phyloP scores from a whole-genome alignment of 129 eudicot species.

The Artemisia annua region DNA sequence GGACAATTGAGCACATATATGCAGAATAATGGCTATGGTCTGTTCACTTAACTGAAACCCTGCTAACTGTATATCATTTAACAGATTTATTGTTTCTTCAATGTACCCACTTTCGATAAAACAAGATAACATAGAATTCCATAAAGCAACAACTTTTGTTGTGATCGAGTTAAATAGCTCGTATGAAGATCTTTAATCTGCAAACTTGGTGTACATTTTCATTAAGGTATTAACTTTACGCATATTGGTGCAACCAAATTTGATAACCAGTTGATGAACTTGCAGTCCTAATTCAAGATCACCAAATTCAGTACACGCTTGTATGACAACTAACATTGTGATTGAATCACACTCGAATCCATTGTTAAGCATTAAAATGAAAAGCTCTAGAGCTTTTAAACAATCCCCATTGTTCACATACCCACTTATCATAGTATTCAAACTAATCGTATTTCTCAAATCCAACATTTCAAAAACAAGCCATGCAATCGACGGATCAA shows the following conservation, averaged over 20 bases:
- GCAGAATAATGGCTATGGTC: constrained; percentile 41
- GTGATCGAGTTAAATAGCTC: constrained; percentile 44
- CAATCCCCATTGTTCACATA: constrained; percentile 37
- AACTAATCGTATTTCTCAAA: constrained; percentile 46
- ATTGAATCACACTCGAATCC: constrained; percentile 42
- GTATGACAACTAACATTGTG: constrained; percentile 45
- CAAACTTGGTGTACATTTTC: constrained; percentile 43
- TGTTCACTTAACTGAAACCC: constrained; percentile 41
- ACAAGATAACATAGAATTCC: constrained; percentile 57
- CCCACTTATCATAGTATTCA: constrained; percentile 59
- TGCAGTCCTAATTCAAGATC: constrained; percentile 41
- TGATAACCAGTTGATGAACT: constrained; percentile 56
- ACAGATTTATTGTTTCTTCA: constrained; percentile 34
- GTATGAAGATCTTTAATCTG: constrained; percentile 32
- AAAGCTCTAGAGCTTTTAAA: constrained; percentile 39
- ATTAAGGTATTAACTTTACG: constrained; percentile 38
- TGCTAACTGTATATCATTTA: constrained; percentile 38
- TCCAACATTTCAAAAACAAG: constrained; percentile 39
- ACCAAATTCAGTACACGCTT: constrained; percentile 47
- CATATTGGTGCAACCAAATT: constrained; percentile 39
- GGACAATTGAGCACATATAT: constrained; percentile 32
- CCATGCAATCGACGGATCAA: constrained; percentile 37
- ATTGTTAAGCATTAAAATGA: constrained; percentile 41
- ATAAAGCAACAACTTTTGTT: constrained; percentile 40
- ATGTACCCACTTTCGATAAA: constrained; percentile 35